Base-by-base conservation (phyloP, 1,284 basidiomycete genomes). In the Cutaneotrichosporon cyanovorans region DNA sequence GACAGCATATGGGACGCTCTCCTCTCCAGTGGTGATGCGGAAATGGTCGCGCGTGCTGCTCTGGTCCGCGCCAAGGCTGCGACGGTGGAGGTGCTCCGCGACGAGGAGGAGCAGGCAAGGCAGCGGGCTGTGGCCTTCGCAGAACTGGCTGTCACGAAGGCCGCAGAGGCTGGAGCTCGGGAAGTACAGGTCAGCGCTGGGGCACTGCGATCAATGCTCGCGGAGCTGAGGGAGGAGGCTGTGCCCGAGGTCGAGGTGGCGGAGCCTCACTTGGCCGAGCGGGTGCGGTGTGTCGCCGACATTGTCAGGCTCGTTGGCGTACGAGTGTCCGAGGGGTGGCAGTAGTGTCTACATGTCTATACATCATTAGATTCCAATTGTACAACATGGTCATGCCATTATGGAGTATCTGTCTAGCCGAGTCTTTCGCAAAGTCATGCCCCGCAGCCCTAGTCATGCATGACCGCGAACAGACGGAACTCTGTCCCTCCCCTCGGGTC, bases 291-390 rank as follows among this genome's bases (percentile, higher is more conserved):
- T 5, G 52, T 62, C 1, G 60, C 51, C 1, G 62, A 66, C 46
- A 46, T 63, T 19, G 53, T 67, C 31, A 60, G 60, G 30, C 50
- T 65, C 2, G 61, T 63, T 4, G 62, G 63, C 16, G 57, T 66
- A 11, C 53, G 62, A 5, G 58, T 63, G 3, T 53, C 57, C 15
- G 59, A 60, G 44, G 54, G 59, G 0, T 67, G 65, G 65, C 41
- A 42, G 37, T 64, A 45, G 31, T 12, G 19, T 14, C 12, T 11
- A 20, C 22, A 15, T 22, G 37, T 20, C 8, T 8, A 34, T 7
- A 28, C 7, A 7, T 12, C 25, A 7, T 28, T 28, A 12, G 8
- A 28, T 28, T 28, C 25, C 25, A 28, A 28, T 28, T 28, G 25
- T 28, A 28, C 25, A 28, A 28, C 25, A 28, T n/a, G n/a, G n/a